phyloP scores from a whole-genome alignment of 306 rosid genomes.

The Betula pendula region DNA sequence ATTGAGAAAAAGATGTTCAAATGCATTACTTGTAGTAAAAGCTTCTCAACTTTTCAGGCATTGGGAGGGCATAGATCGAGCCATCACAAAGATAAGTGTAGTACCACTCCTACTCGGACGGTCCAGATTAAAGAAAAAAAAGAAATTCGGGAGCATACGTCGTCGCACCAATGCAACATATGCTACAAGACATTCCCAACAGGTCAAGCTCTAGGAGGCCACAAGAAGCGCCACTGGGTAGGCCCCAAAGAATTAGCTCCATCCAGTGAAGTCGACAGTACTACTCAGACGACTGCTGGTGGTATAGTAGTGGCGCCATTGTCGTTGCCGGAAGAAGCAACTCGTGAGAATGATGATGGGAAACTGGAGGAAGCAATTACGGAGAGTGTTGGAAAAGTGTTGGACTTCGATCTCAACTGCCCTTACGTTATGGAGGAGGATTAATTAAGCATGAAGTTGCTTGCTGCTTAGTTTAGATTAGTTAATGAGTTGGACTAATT shows the following conservation, averaged over 20 bases:
- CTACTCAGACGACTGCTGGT: background rate
- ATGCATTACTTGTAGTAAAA: background rate
- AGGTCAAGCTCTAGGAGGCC: background rate
- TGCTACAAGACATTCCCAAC: background rate
- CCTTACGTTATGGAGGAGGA: background rate
- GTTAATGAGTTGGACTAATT: background rate
- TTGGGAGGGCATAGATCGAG: background rate
- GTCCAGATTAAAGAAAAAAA: background rate
- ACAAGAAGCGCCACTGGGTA: background rate
- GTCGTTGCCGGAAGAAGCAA: background rate
- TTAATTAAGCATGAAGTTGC: background rate
- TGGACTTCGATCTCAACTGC: slow-evolving; percentile 2
- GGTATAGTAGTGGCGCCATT: background rate
- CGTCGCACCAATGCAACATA: background rate
- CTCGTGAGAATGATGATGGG: background rate
- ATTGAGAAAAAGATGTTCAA: background rate
- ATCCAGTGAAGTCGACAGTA: background rate
- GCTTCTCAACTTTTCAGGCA: background rate
- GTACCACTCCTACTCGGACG: too few relatives aligned
- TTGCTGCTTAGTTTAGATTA: background rate
- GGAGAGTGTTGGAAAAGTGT: background rate
- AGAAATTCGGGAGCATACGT: background rate
- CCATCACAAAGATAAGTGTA: background rate
- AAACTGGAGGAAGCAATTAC: background rate
- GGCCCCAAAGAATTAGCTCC: too few relatives aligned